phyloP scores from a whole-genome alignment of 495 filamentous ascomycete genomes.

The Aspergillus cavernicola region DNA sequence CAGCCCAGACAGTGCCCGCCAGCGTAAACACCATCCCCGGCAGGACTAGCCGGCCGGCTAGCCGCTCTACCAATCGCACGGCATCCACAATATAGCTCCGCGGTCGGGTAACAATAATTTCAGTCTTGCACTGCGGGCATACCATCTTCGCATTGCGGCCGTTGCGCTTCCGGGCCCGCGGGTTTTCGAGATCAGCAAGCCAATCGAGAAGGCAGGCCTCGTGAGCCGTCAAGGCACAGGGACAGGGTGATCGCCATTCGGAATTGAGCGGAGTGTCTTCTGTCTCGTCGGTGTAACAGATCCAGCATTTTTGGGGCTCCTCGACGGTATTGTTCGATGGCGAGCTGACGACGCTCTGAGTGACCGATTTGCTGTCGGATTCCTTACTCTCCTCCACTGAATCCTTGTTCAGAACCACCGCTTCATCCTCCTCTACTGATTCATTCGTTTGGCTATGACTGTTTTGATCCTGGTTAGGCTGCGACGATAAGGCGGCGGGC shows the following conservation, averaged over 20 bases:
- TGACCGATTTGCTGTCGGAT: constrained; percentile 15
- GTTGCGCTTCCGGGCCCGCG: constrained; percentile 48
- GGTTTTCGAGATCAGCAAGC: constrained; percentile 77
- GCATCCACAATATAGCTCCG: constrained; percentile 61
- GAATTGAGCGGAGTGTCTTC: constrained; percentile 63
- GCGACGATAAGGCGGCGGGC: constrained; percentile 17
- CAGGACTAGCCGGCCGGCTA: constrained; percentile 55
- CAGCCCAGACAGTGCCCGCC: constrained; percentile 50
- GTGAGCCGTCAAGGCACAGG: constrained; percentile 84
- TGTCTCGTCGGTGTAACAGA: constrained; percentile 83
- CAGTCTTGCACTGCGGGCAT: constrained; percentile 85
- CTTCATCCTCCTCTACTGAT: constrained; percentile 35
- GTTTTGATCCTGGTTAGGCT: constrained; percentile 1
- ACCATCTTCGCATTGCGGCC: constrained; percentile 53
- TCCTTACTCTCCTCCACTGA: constrained; percentile 17
- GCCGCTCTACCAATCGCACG: constrained; percentile 50
- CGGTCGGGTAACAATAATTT: constrained; percentile 70
- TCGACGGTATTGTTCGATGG: constrained; percentile 15
- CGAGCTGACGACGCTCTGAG: constrained; percentile 14
- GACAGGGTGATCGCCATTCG: constrained; percentile 86
- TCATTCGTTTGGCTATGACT: constrained; percentile 13
- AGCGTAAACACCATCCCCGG: constrained; percentile 55
- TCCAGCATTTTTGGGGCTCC: constrained; percentile 77
- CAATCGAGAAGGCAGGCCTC: constrained; percentile 86
- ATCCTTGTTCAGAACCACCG: constrained; percentile 41